Evolutionary conservation across 1,139 yeast species (phyloP).

Genomic region (Sugiyamaella sp.): DNA sequence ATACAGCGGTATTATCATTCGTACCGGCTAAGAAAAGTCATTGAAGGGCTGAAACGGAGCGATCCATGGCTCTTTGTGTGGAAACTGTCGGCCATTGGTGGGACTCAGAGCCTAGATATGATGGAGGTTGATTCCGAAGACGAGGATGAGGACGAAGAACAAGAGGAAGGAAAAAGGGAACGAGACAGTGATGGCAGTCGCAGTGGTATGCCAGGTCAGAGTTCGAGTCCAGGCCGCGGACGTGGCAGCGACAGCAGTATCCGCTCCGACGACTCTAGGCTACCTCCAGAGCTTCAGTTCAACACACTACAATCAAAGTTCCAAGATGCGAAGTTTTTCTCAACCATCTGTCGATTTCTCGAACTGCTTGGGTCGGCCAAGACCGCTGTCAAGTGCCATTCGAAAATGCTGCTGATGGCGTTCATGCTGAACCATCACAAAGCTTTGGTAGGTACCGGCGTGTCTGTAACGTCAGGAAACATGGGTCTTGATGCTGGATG

Average conservation of each 20-base stretch:
- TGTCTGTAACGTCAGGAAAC: neutral
- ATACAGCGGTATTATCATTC: constrained; percentile 29
- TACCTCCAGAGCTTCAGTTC: constrained; percentile 21
- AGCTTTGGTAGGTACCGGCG: constrained; percentile 20
- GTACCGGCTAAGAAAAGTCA: constrained; percentile 25
- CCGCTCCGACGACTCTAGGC: constrained; percentile 17
- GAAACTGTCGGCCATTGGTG: constrained; percentile 17
- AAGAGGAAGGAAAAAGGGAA: too few species aligned
- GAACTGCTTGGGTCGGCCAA: constrained; percentile 30
- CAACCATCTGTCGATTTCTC: constrained; percentile 25
- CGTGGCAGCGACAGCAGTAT: constrained; percentile 2
- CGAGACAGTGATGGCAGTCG: too few species aligned
- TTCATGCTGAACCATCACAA: constrained; percentile 32
- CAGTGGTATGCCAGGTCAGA: too few species aligned
- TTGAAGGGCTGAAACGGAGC: constrained; percentile 19
- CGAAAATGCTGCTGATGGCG: constrained; percentile 34
- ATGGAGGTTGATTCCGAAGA: constrained; percentile 13
- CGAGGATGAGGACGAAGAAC: constrained; percentile 18
- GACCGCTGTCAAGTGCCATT: constrained; percentile 32
- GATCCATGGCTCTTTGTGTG: constrained; percentile 33
- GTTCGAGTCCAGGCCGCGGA: too few species aligned
- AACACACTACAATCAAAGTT: constrained; percentile 23
- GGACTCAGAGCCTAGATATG: neutral
- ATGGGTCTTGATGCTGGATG: neutral
- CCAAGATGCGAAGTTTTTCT: constrained; percentile 24